Base-by-base conservation (phyloP, 2,329 filamentous ascomycete species). In the Anthostomella pinea region DNA sequence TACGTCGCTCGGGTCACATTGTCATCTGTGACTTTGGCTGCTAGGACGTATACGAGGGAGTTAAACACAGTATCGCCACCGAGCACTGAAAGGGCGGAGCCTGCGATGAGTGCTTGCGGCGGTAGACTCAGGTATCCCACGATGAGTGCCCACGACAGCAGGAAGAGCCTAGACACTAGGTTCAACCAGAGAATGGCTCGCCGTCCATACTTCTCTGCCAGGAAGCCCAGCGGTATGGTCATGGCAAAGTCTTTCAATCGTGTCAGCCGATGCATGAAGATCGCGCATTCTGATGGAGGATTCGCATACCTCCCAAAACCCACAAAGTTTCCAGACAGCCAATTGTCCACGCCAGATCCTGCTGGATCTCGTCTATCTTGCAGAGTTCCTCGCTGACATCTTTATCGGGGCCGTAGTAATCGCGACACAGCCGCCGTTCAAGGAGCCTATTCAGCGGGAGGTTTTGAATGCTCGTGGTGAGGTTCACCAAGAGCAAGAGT, bases 31-130 rank as follows among this genome's bases (percentile, higher is more conserved):
- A 70, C 51, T 2, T 60, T 57, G 1, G 70, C 65, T 0, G 68
- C 67, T 5, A 73, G 59, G 2, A 66, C 55, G 33, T 72, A 73
- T 3, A 66, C 61, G 26, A 73, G 64, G 14, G 70, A 72, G 39
- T 71, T 72, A 48, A 74, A 68, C 10, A 73, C 68, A 17, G 70
- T 73, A 40, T 73, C 70, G 10, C 69, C 70, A 2, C 70, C 70
- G 0, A 74, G 57, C 1, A 72, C 44, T 0, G 70, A 72, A 2
- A 72, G 57, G 2, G 58, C 51, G 0, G 70, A 66, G 0, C 64
- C 67, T 0, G 56, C 54, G 4, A 70, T 46, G 3, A 72, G 62
- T 15, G 67, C 62, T 23, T 54, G 56, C 7, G 62, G 58, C 1
- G 67, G 65, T 18, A 70, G 38, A 6, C 41, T 44, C 18, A 65